Percentiles rank a stretch among this genome's conserved stretches.
These are phyloP conservation scores for Pneumocystis sp. DNA, from an alignment of 1,139 yeast genomes.

Conservation along the genomic window DNA sequence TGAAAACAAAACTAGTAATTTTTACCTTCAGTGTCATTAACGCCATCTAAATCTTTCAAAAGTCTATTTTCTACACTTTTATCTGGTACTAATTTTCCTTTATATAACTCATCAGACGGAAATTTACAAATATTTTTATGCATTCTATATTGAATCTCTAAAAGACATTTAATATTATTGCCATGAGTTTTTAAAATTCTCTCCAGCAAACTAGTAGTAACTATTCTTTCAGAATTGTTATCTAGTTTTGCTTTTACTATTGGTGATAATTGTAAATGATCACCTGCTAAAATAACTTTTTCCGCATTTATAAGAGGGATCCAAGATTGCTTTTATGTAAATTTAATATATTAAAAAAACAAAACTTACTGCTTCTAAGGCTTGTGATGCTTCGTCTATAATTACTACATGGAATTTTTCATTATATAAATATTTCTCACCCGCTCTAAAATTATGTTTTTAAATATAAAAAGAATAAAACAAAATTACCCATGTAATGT, in stretches of 20 bases:
- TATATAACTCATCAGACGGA: conserved; percentile 56
- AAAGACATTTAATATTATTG: conserved; percentile 37
- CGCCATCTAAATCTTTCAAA: conserved; percentile 43
- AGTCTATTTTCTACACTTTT: conserved; percentile 39
- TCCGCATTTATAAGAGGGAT: conserved; percentile 62
- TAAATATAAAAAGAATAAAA: conserved; percentile 37
- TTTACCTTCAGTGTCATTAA: conserved; percentile 33
- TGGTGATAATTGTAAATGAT: conserved; percentile 66
- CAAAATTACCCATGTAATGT: conserved; percentile 78
- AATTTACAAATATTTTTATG: conserved; percentile 61
- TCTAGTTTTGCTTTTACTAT: conserved; percentile 25
- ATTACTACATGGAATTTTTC: conserved; percentile 60
- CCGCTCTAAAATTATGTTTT: conserved; percentile 14
- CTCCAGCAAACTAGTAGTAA: conserved; percentile 51
- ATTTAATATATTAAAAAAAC: neutral
- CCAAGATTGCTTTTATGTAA: conserved; percentile 53
- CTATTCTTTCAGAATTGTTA: conserved; percentile 14
- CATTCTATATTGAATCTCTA: conserved; percentile 81
- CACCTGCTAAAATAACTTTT: conserved; percentile 45
- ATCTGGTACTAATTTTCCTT: conserved; percentile 47
- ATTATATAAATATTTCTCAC: conserved; percentile 30
- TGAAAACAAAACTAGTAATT: conserved; percentile 6
- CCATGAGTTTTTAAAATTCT: conserved; percentile 43
- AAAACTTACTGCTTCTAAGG: conserved; percentile 49
- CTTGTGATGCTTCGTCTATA: conserved; percentile 90